Evolutionary conservation across 164 flowering plant species (phyloP).

Genomic region (Dillenia turbinata): DNA sequence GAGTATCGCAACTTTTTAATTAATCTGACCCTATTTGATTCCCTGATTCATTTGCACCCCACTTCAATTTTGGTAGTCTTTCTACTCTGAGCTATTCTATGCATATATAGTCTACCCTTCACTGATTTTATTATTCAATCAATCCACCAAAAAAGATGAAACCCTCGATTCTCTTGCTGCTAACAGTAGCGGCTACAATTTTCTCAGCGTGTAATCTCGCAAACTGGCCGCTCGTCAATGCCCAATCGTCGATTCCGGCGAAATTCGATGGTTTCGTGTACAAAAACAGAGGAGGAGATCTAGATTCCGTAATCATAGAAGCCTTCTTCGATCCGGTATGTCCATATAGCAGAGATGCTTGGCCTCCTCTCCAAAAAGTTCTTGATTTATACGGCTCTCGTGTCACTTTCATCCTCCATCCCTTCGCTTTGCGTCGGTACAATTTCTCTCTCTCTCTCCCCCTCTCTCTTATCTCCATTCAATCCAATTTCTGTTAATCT

Average conservation of each 20-base stretch:
- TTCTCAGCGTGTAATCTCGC: background rate
- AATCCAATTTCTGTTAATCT: background rate
- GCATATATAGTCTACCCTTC: no score
- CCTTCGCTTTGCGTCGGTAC: constrained; percentile 69
- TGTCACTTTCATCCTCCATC: constrained; percentile 55
- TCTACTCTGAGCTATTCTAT: no score
- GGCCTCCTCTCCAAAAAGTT: constrained; percentile 70
- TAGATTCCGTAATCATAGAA: constrained; percentile 48
- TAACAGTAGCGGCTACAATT: background rate
- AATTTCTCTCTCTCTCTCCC: background rate
- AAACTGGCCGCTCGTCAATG: background rate
- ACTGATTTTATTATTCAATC: no score
- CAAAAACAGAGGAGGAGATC: constrained; percentile 10
- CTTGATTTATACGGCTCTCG: constrained; percentile 46
- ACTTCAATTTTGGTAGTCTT: no score
- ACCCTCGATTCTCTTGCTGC: background rate
- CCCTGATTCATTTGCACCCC: no score
- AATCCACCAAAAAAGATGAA: no score
- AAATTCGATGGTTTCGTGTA: constrained; percentile 75
- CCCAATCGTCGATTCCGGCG: constrained; percentile 36
- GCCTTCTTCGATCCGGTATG: constrained; percentile 87
- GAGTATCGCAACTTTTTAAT: no score
- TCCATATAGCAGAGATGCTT: constrained; percentile 80
- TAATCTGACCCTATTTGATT: no score
- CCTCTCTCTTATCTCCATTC: background rate